Conservation (phyloP, 1,284 basidiomycete genomes). For the Ustilago cynodontis region DNA sequence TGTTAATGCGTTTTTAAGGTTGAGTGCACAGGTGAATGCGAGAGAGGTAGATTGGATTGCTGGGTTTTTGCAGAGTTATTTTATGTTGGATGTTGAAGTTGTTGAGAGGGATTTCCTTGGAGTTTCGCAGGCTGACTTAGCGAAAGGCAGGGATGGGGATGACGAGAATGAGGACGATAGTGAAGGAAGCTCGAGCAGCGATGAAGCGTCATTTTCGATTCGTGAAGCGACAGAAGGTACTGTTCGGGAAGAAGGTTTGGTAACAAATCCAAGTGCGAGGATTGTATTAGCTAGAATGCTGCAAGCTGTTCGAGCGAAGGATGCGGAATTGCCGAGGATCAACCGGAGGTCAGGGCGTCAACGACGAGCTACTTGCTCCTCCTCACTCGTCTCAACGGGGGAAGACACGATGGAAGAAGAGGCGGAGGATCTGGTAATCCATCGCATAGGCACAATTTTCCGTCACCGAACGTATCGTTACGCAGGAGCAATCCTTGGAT, state of each 20-base stretch:
- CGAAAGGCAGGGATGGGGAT: not conserved
- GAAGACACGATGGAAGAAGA: not conserved
- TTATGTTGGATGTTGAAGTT: constrained; percentile 41
- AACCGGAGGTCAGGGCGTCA: constrained; percentile 13
- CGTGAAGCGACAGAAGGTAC: constrained; percentile 2
- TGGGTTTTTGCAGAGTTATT: constrained; percentile 38
- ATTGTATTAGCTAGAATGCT: constrained; percentile 30
- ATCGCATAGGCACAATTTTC: constrained; percentile 54
- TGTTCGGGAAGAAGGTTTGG: not conserved
- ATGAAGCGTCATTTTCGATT: constrained; percentile 22
- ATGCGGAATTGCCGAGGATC: constrained; percentile 18
- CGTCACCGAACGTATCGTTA: constrained; percentile 56
- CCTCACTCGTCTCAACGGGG: not conserved
- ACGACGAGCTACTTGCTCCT: not conserved
- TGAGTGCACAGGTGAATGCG: constrained; percentile 28
- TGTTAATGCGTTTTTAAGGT: constrained; percentile 41
- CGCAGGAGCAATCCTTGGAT: constrained; percentile 37
- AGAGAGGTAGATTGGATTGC: constrained; percentile 45
- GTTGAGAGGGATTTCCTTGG: constrained; percentile 40
- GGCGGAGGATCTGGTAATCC: constrained; percentile 15
- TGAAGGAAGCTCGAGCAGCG: constrained; percentile 38
- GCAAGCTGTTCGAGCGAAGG: constrained; percentile 24
- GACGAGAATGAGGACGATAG: constrained; percentile 10
- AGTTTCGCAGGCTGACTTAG: not conserved
- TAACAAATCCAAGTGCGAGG: constrained; percentile 16